phyloP scores from a whole-genome alignment of 75 land plant genomes.

The Pseudotsuga menziesii region DNA sequence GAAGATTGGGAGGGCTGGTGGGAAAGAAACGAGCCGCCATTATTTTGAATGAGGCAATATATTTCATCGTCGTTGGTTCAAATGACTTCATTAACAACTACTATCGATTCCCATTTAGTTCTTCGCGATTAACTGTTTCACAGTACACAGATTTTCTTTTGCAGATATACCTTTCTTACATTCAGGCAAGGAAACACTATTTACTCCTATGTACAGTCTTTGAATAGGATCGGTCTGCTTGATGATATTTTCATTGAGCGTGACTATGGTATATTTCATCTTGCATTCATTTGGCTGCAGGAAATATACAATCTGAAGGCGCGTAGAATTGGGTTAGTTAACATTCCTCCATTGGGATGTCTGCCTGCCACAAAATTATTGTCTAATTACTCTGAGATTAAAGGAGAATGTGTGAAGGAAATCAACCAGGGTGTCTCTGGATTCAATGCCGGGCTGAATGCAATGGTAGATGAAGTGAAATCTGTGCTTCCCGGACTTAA shows the following conservation, averaged over 20 bases:
- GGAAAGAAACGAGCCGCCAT: constrained; percentile 31
- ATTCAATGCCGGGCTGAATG: background rate
- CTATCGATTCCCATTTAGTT: constrained; percentile 26
- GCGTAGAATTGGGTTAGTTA: background rate
- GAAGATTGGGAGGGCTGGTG: constrained; percentile 21
- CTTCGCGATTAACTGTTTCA: constrained; percentile 7
- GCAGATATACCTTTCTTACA: constrained; percentile 16
- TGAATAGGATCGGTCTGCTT: no score
- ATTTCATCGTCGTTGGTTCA: constrained; percentile 52
- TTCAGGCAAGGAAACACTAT: background rate
- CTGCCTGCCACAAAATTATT: background rate
- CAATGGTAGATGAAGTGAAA: background rate
- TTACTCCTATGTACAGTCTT: no score
- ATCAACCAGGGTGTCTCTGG: background rate
- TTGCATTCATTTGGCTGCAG: background rate
- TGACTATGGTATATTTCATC: no score
- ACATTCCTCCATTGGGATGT: constrained; percentile 11
- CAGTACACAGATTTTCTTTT: constrained; percentile 40
- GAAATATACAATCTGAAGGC: background rate
- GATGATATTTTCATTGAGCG: no score
- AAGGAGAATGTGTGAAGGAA: background rate
- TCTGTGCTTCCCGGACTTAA: background rate
- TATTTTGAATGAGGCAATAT: constrained; percentile 36
- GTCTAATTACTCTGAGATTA: no score
- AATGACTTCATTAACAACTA: constrained; percentile 73